These are phyloP conservation scores for Saturnispora dispora DNA, from an alignment of 805 yeast genomes.

Conservation along the genomic window DNA sequence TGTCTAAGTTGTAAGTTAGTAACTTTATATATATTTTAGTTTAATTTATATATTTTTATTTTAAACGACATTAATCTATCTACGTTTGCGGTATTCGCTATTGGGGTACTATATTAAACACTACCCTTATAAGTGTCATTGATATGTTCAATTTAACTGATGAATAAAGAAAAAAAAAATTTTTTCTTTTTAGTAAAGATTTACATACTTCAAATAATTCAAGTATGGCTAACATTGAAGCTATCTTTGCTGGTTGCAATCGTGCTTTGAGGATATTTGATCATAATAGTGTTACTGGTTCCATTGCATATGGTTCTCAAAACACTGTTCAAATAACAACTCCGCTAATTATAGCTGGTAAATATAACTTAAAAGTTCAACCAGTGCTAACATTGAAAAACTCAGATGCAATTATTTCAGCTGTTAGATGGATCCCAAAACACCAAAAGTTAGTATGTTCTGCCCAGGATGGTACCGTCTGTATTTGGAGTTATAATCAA, in stretches of 20 bases:
- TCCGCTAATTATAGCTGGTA: conserved; percentile 32
- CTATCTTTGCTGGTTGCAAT: conserved; percentile 66
- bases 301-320: conserved; percentile 68
- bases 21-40: neutral
- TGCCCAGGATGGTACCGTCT: conserved; percentile 56
- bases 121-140: neutral
- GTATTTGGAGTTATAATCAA: conserved; percentile 43
- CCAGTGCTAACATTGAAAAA: conserved; percentile 48
- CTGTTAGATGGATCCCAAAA: conserved; percentile 48
- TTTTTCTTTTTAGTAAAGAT: neutral
- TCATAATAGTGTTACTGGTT: conserved; percentile 28
- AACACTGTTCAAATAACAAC: conserved; percentile 59
- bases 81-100: neutral
- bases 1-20: conserved; percentile 78
- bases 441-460: conserved; percentile 45
- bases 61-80: neutral
- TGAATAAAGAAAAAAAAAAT: neutral
- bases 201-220: no score
- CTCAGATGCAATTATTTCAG: conserved; percentile 55
- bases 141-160: neutral
- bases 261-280: conserved; percentile 54
- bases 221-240: conserved; percentile 31
- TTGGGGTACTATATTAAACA: no score
- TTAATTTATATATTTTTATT: neutral
- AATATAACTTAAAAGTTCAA: conserved; percentile 30